These are phyloP conservation scores for Saksenaea vasiformis DNA, from an alignment of 371 early-diverging fungal genomes.

Conservation along the genomic window DNA sequence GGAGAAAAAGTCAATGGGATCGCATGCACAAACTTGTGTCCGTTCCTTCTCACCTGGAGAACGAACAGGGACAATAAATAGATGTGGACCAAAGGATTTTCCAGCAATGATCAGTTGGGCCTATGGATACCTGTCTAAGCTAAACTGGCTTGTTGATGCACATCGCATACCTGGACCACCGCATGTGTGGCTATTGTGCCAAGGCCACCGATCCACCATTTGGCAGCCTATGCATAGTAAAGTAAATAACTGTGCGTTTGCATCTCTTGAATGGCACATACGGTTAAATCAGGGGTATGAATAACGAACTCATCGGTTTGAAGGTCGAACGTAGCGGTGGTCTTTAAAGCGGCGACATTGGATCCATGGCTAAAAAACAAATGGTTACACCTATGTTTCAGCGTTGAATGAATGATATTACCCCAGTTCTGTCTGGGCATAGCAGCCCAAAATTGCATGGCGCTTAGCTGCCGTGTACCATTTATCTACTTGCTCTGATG, in stretches of 20 bases:
- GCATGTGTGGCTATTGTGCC: conserved; percentile 72
- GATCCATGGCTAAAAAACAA: conserved; percentile 55
- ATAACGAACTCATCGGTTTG: conserved; percentile 83
- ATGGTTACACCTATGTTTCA: background rate
- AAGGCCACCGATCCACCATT: conserved; percentile 92
- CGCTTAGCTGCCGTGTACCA: conserved; percentile 69
- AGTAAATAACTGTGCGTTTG: background rate
- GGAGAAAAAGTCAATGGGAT: background rate
- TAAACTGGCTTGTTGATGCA: conserved; percentile 46
- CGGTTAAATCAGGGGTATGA: conserved; percentile 76
- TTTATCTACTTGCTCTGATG: conserved; percentile 67
- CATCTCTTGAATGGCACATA: conserved; percentile 9
- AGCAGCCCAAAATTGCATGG: conserved; percentile 82
- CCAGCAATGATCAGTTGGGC: conserved; percentile 79
- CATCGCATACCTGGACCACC: conserved; percentile 59
- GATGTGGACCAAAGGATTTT: conserved; percentile 78
- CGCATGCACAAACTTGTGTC: background rate
- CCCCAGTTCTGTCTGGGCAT: conserved; percentile 84
- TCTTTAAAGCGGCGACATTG: conserved; percentile 83
- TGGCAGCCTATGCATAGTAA: conserved; percentile 53
- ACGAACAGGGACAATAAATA: conserved; percentile 85
- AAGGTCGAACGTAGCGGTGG: conserved; percentile 78
- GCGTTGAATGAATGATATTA: conserved; percentile 24
- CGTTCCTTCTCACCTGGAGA: conserved; percentile 43
- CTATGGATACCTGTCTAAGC: conserved; percentile 29